These are phyloP conservation scores for Triadica sebifera DNA, from an alignment of 345 rosid species.

Conservation along the genomic window DNA sequence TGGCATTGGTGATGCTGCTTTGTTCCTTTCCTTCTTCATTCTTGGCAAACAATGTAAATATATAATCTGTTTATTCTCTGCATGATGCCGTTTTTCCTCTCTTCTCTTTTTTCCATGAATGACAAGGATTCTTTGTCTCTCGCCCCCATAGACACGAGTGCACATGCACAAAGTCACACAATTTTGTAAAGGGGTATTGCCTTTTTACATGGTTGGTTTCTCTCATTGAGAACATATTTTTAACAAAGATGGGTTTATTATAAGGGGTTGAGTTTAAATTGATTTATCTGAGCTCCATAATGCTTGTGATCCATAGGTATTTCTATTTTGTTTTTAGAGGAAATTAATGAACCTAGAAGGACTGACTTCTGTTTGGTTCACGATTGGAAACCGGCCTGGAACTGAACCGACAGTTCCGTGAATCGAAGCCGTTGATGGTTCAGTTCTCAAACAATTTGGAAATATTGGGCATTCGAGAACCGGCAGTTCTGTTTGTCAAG, in stretches of 20 bases:
- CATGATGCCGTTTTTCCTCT: background rate
- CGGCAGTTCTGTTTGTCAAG: too few relatives aligned
- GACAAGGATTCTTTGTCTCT: background rate
- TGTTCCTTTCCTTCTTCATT: background rate
- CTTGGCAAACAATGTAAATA: background rate
- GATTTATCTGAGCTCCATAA: background rate
- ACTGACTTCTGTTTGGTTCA: background rate
- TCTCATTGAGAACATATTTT: background rate
- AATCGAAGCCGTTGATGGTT: background rate
- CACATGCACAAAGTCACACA: background rate
- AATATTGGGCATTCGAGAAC: too few relatives aligned
- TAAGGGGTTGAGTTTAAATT: background rate
- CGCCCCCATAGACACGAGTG: background rate
- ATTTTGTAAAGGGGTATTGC: background rate
- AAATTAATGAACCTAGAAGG: background rate
- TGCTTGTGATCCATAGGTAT: background rate
- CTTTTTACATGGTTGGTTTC: background rate
- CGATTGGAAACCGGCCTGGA: background rate
- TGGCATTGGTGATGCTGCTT: background rate
- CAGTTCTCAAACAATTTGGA: conserved; percentile 26
- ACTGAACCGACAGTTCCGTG: background rate
- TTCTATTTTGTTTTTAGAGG: background rate
- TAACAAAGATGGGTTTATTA: background rate
- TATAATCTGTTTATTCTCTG: background rate
- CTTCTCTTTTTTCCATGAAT: background rate